These are phyloP conservation scores for Rhododendron mucronatum DNA, from an alignment of 148 eudicot genomes.

Conservation along the genomic window DNA sequence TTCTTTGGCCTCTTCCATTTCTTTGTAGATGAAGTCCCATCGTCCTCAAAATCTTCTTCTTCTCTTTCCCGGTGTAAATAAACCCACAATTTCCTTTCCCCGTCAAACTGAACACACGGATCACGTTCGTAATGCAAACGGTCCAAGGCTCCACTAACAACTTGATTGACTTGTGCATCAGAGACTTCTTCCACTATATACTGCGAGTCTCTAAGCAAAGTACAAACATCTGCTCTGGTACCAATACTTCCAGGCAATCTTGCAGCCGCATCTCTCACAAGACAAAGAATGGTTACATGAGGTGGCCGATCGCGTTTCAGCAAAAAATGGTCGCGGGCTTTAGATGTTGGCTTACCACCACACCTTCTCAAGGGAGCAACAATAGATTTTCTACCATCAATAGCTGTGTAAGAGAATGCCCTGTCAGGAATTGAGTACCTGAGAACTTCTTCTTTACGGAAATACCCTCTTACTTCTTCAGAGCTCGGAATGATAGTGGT, in stretches of 20 bases:
- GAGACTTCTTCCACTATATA: conserved; percentile 79
- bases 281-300: conserved; percentile 94
- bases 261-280: conserved; percentile 96
- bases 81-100: conserved; percentile 90
- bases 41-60: conserved; percentile 98
- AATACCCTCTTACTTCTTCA: conserved; percentile 77
- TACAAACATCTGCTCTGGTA: conserved; percentile 94
- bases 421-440: conserved; percentile 87
- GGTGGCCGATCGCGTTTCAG: conserved; percentile 90
- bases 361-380: conserved; percentile 95
- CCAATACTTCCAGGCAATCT: conserved; percentile 93
- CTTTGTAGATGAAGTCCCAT: conserved; percentile 95
- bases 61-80: conserved; percentile 90
- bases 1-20: conserved; percentile 95
- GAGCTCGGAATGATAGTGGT: conserved; percentile 71
- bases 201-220: conserved; percentile 85
- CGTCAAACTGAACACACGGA: conserved; percentile 89
- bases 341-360: conserved; percentile 97
- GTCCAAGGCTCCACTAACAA: conserved; percentile 96
- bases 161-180: conserved; percentile 81
- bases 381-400: conserved; percentile 87
- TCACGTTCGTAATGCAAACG: conserved; percentile 98
- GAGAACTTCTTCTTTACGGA: conserved; percentile 77
- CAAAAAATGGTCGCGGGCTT: conserved; percentile 93
- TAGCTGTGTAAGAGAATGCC: conserved; percentile 91